phyloP scores from a whole-genome alignment of 2,329 filamentous ascomycete species.

The Colletotrichum agaves region DNA sequence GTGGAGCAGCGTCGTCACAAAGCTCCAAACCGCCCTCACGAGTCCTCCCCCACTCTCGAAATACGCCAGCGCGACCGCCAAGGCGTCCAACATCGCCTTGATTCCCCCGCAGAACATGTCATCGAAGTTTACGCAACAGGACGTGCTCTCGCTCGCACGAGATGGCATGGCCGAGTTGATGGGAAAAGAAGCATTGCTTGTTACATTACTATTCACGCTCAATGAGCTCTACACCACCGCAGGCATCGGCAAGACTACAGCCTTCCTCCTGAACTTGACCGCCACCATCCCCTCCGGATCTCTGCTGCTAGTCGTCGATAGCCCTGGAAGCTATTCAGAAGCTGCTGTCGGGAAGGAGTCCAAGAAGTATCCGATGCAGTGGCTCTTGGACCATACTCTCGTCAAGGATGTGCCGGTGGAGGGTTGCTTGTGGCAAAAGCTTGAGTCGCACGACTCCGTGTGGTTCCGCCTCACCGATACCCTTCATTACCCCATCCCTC shows the following conservation, averaged over 20 bases:
- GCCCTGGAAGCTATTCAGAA: conserved; percentile 92
- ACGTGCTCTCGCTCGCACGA: conserved; percentile 58
- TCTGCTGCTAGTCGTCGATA: conserved; percentile 87
- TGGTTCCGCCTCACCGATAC: conserved; percentile 82
- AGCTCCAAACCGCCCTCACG: conserved; percentile 67
- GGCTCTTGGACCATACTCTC: conserved; percentile 87
- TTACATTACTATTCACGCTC: conserved; percentile 92
- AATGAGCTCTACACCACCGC: conserved; percentile 92
- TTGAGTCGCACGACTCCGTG: conserved; percentile 78
- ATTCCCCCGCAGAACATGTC: conserved; percentile 52
- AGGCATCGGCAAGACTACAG: conserved; percentile 77
- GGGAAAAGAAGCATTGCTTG: conserved; percentile 58
- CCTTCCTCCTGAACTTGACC: conserved; percentile 78
- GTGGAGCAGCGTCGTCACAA: conserved; percentile 73
- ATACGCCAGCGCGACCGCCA: conserved; percentile 61
- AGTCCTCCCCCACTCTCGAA: conserved; percentile 61
- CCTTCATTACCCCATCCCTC: conserved; percentile 81
- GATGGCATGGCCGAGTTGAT: conserved; percentile 48
- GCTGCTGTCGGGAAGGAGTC: conserved; percentile 72
- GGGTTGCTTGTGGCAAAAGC: conserved; percentile 73
- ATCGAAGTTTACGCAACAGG: conserved; percentile 56
- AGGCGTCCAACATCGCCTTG: conserved; percentile 57
- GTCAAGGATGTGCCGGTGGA: conserved; percentile 50
- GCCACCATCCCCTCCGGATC: conserved; percentile 66
- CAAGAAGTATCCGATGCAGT: conserved; percentile 90